These are phyloP conservation scores for Candida nonsorbophila DNA, from an alignment of 805 yeast species.

Conservation along the genomic window DNA sequence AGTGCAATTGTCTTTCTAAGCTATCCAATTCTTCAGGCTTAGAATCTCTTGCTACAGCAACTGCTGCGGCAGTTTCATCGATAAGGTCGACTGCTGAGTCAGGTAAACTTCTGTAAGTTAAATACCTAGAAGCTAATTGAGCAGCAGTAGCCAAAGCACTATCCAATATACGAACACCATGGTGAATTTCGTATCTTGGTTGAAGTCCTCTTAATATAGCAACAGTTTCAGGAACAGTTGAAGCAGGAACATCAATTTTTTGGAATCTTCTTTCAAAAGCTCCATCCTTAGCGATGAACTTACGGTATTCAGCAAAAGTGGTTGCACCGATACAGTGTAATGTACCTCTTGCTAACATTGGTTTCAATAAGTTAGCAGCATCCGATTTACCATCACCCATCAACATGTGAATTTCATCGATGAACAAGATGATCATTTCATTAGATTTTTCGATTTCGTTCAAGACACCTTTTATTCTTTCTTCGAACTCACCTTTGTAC, in stretches of 20 bases:
- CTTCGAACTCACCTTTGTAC: conserved; percentile 98
- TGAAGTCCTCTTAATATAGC: conserved; percentile 96
- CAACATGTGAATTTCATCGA: conserved; percentile 98
- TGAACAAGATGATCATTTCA: conserved; percentile 81
- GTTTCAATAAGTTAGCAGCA: conserved; percentile 94
- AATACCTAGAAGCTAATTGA: conserved; percentile 86
- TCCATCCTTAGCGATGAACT: conserved; percentile 91
- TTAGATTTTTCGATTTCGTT: conserved; percentile 88
- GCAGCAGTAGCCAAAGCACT: conserved; percentile 93
- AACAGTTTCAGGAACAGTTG: conserved; percentile 86
- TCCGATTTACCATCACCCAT: conserved; percentile 99
- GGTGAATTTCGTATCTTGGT: conserved; percentile 93
- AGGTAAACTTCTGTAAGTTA: conserved; percentile 92
- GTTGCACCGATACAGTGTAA: conserved; percentile 99
- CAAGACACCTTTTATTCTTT: conserved; percentile 93
- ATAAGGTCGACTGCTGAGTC: conserved; percentile 96
- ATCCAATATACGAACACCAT: conserved; percentile 94
- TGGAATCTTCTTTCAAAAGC: conserved; percentile 99
- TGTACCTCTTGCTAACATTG: conserved; percentile 94
- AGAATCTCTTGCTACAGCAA: conserved; percentile 97
- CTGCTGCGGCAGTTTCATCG: conserved; percentile 95
- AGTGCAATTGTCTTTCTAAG: conserved; percentile 85
- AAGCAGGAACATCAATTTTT: conserved; percentile 92
- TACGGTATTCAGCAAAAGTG: conserved; percentile 89
- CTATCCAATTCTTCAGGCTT: conserved; percentile 95